Evolutionary conservation across 257 asterid species (phyloP).

Genomic region (Asclepias syriaca): DNA sequence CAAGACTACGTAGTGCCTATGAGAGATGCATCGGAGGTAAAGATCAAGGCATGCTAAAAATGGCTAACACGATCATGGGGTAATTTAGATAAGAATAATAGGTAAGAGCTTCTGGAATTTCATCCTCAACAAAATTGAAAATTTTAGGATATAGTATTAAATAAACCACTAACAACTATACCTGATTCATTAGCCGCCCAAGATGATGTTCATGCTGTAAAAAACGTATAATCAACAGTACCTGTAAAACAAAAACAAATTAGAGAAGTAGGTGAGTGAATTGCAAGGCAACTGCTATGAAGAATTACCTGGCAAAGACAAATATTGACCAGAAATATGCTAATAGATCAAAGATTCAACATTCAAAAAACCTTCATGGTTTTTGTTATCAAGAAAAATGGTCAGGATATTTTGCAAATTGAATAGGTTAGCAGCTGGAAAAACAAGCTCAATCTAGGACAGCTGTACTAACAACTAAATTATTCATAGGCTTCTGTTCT

Average conservation of each 20-base stretch:
- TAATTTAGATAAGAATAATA: background rate
- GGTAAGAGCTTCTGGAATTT: background rate
- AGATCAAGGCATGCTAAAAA: background rate
- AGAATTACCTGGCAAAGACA: background rate
- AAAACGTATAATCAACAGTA: conserved; percentile 78
- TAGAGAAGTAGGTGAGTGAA: conserved; percentile 9
- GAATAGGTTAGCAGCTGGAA: background rate
- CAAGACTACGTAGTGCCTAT: background rate
- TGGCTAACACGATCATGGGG: background rate
- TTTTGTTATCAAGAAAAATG: background rate
- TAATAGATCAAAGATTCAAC: background rate
- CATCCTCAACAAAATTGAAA: conserved; percentile 11
- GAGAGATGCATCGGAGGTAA: background rate
- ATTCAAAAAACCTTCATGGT: background rate
- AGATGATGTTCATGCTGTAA: conserved; percentile 99
- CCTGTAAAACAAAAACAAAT: conserved; percentile 40
- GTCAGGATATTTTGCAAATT: background rate
- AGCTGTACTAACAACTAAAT: background rate
- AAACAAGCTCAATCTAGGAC: background rate
- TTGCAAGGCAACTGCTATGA: background rate
- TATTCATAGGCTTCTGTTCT: background rate
- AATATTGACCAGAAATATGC: background rate
- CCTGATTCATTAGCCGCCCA: conserved; percentile 78
- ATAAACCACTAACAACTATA: conserved; percentile 24
- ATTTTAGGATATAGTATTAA: conserved; percentile 4